Conservation (phyloP, 768 basidiomycete species). For the Paxillus rubicundulus region DNA sequence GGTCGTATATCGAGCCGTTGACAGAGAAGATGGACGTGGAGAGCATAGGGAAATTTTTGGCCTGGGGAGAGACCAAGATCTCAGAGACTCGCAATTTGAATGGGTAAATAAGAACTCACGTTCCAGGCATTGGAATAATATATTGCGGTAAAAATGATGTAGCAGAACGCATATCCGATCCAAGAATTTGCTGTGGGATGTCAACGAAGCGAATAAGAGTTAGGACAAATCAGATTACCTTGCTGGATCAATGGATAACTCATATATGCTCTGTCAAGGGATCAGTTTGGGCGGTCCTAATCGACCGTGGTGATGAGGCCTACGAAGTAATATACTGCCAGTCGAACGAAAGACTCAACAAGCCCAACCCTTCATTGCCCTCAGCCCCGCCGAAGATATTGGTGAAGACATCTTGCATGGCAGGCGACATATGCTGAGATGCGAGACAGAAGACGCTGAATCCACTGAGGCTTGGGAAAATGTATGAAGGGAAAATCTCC, state of each 20-base stretch:
- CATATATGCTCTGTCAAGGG: slow-evolving; percentile 34
- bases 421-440: slow-evolving; percentile 30
- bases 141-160: slow-evolving; percentile 50
- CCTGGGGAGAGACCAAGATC: slow-evolving; percentile 33
- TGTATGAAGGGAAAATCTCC: slow-evolving; percentile 27
- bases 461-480: slow-evolving; percentile 62
- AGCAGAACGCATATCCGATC: slow-evolving; percentile 53
- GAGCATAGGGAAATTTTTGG: slow-evolving; percentile 55
- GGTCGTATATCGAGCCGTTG: slow-evolving; percentile 55
- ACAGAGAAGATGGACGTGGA: slow-evolving; percentile 55
- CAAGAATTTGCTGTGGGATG: slow-evolving; percentile 49
- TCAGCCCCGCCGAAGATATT: slow-evolving; percentile 62
- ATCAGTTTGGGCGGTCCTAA: too few relatives aligned
- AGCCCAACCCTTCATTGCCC: slow-evolving; percentile 66
- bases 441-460: slow-evolving; percentile 62
- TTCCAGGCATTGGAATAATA: slow-evolving; percentile 66
- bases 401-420: slow-evolving; percentile 29
- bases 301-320: not conserved
- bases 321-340: slow-evolving; percentile 36
- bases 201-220: not conserved
- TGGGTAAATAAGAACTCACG: slow-evolving; percentile 31
- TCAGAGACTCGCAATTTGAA: slow-evolving; percentile 17
- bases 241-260: slow-evolving; percentile 55
- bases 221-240: slow-evolving; percentile 31
- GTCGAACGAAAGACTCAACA: slow-evolving; percentile 61